A percentile compares a stretch with the other conserved stretches of the same genome.
Conservation (phyloP, 345 rosid species). For the Eucalyptus shirleyi region DNA sequence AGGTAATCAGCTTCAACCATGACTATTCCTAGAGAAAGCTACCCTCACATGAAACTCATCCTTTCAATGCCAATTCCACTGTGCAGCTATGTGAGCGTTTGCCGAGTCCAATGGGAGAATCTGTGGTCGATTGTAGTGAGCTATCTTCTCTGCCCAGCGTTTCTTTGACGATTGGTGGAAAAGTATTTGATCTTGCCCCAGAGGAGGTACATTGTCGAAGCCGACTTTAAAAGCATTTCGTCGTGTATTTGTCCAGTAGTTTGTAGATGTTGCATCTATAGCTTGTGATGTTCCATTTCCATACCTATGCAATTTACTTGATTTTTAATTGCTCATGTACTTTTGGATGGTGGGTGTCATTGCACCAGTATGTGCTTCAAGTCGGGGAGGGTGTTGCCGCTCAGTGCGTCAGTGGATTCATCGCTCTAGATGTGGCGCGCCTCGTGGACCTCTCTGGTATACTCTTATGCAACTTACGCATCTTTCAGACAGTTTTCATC, state of each 20-base stretch:
- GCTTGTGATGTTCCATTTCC: not conserved
- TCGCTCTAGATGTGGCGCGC: slow-evolving; percentile 40
- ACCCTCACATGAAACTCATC: not conserved
- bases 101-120: slow-evolving; percentile 83
- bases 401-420: slow-evolving; percentile 53
- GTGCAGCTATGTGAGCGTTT: slow-evolving; percentile 73
- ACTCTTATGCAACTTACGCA: not conserved
- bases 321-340: not conserved
- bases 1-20: slow-evolving; percentile 14
- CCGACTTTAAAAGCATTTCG: not conserved
- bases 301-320: not conserved
- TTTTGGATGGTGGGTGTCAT: not conserved
- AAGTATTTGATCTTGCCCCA: slow-evolving; percentile 60
- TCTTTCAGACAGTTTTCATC: not conserved
- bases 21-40: not conserved
- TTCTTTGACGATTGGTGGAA: slow-evolving; percentile 73
- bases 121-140: slow-evolving; percentile 52
- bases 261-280: not conserved
- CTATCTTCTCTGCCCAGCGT: slow-evolving; percentile 63
- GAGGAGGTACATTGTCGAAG: slow-evolving; percentile 39
- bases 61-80: not conserved
- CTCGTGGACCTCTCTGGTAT: slow-evolving; percentile 60
- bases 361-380: slow-evolving; percentile 36
- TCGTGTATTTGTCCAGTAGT: not conserved
- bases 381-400: slow-evolving; percentile 43